Conservation (phyloP, 805 yeast genomes). For the Yamadazyma ubonensis region DNA sequence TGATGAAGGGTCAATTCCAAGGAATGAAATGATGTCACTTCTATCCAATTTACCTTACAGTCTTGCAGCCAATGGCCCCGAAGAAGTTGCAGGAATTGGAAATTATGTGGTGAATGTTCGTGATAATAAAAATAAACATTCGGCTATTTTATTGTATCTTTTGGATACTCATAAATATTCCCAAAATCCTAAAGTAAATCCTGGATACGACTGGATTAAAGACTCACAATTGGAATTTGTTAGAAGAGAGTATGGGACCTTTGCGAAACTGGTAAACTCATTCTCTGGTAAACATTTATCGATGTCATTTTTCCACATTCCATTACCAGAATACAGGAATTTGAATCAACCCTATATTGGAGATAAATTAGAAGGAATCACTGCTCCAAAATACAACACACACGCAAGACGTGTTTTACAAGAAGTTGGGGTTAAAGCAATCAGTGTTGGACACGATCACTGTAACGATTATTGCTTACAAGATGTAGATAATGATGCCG, state of each 20-base stretch:
- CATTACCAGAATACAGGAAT: conserved; percentile 78
- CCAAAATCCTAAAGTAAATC: conserved; percentile 57
- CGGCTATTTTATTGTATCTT: conserved; percentile 57
- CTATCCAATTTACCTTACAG: conserved; percentile 65
- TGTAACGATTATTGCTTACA: conserved; percentile 85
- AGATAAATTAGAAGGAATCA: conserved; percentile 62
- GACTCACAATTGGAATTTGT: conserved; percentile 64
- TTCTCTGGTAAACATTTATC: conserved; percentile 51
- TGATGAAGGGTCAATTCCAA: conserved; percentile 71
- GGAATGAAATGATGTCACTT: conserved; percentile 60
- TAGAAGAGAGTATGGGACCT: conserved; percentile 26
- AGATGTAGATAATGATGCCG: conserved; percentile 33
- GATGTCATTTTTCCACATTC: conserved; percentile 95
- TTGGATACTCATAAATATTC: conserved; percentile 84
- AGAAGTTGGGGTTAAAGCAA: conserved; percentile 68
- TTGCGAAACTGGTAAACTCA: conserved; percentile 26
- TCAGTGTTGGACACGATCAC: conserved; percentile 92
- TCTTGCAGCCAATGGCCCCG: conserved; percentile 61
- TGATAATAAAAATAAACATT: conserved; percentile 33
- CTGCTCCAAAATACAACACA: conserved; percentile 73
- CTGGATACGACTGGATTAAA: conserved; percentile 87
- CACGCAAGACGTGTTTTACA: conserved; percentile 61
- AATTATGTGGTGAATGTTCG: conserved; percentile 64
- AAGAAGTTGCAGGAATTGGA: conserved; percentile 74
- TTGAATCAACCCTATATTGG: conserved; percentile 55